phyloP scores from a whole-genome alignment of 2,329 filamentous ascomycete species.

The Botrytis galanthina region DNA sequence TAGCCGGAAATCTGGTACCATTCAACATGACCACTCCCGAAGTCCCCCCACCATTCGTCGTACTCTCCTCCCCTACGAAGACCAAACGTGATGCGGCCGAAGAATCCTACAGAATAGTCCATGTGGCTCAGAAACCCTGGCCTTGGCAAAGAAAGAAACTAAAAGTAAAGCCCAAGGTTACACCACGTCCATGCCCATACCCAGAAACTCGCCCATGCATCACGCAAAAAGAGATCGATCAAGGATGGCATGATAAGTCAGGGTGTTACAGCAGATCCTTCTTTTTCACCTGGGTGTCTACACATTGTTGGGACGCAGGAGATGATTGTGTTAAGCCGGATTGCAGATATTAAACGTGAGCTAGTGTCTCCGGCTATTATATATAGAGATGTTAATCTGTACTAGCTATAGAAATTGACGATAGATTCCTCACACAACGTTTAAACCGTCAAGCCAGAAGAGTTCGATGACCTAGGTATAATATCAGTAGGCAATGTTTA shows the following conservation, averaged over 20 bases:
- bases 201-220: background rate
- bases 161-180: background rate
- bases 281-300: background rate
- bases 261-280: background rate
- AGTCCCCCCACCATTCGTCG: background rate
- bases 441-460: too few relatives aligned
- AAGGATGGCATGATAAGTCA: background rate
- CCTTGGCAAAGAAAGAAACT: background rate
- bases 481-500: too few relatives aligned
- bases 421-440: too few relatives aligned
- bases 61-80: background rate
- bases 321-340: background rate
- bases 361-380: background rate
- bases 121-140: too few relatives aligned
- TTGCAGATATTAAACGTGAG: background rate
- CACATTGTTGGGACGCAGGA: background rate
- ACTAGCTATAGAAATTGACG: background rate
- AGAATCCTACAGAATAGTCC: background rate
- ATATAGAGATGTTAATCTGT: background rate
- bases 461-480: too few relatives aligned
- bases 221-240: slow-evolving; percentile 9
- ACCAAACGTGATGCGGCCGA: background rate
- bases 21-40: background rate
- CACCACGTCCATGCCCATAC: background rate
- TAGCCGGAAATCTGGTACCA: background rate